Evolutionary conservation across 2,329 filamentous ascomycete genomes (phyloP).

Genomic region (Thielaviopsis punctulata): DNA sequence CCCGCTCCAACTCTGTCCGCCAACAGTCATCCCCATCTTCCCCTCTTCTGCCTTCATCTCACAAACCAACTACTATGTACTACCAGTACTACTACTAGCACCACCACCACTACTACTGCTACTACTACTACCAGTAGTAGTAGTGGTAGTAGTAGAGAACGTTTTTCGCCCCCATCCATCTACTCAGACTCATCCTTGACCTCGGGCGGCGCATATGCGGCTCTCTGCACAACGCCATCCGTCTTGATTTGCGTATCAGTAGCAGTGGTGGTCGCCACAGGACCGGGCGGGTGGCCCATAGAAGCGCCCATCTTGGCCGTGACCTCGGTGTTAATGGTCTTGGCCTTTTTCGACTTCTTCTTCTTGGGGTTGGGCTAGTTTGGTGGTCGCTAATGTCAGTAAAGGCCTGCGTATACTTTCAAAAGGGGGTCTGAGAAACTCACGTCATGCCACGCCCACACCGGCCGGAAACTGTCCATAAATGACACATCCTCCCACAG

Average conservation of each 20-base stretch:
- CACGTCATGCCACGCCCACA: conserved; percentile 98
- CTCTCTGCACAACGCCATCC: conserved; percentile 3
- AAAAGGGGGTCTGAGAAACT: too few relatives aligned
- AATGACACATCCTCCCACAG: conserved; percentile 97
- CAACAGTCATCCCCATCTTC: too few relatives aligned
- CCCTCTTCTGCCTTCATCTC: not conserved
- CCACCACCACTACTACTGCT: not conserved
- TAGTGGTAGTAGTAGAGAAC: not conserved
- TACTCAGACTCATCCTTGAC: conserved; percentile 38
- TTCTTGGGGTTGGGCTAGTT: conserved; percentile 29
- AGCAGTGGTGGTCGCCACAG: conserved; percentile 38
- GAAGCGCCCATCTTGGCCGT: conserved; percentile 32
- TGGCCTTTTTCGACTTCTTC: conserved; percentile 38
- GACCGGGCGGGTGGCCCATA: conserved; percentile 34
- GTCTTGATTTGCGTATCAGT: conserved; percentile 37
- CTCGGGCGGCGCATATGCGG: conserved; percentile 30
- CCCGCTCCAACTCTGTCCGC: too few relatives aligned
- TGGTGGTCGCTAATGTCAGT: conserved; percentile 19
- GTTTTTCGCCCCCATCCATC: not conserved
- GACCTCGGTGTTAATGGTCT: conserved; percentile 17
- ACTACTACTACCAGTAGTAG: not conserved
- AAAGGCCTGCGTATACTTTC: too few relatives aligned
- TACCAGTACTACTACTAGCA: too few relatives aligned
- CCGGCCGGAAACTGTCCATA: conserved; percentile 85
- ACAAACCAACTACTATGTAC: too few relatives aligned